These are phyloP conservation scores for Hsuehochloa calcarea DNA, from an alignment of 176 grass and related monocot species.

Conservation along the genomic window DNA sequence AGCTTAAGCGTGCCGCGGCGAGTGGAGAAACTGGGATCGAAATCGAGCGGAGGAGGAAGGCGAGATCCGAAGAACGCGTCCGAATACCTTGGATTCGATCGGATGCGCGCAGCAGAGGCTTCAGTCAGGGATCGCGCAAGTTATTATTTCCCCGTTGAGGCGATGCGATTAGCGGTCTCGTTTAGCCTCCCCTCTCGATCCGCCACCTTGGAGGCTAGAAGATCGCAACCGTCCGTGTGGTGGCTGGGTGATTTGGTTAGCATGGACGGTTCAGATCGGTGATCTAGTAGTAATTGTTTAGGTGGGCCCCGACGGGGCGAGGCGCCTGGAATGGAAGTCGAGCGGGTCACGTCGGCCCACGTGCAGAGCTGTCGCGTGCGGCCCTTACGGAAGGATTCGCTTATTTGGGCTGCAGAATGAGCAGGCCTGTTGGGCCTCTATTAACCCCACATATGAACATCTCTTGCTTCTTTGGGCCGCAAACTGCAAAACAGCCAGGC, in stretches of 20 bases:
- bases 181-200: slow-evolving; percentile 4
- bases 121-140: not conserved
- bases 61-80: not conserved
- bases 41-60: not conserved
- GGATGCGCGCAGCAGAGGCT: slow-evolving; percentile 12
- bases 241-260: not conserved
- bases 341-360: slow-evolving; percentile 19
- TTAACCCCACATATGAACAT: too few species aligned
- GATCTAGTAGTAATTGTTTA: not conserved
- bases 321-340: not conserved
- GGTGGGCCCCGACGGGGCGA: not conserved
- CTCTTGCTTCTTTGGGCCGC: too few species aligned
- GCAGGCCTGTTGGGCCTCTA: not conserved
- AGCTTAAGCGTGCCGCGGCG: not conserved
- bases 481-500: too few species aligned
- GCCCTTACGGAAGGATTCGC: not conserved
- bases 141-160: not conserved
- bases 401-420: not conserved
- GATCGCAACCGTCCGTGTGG: not conserved
- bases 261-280: not conserved
- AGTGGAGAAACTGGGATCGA: not conserved
- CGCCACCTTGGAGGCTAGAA: not conserved
- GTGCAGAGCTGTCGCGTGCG: not conserved
- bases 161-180: slow-evolving; percentile 7
- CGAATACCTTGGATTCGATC: slow-evolving; percentile 22